Conservation (phyloP, 2,329 filamentous ascomycete genomes). For the Ambrosiella xylebori region DNA sequence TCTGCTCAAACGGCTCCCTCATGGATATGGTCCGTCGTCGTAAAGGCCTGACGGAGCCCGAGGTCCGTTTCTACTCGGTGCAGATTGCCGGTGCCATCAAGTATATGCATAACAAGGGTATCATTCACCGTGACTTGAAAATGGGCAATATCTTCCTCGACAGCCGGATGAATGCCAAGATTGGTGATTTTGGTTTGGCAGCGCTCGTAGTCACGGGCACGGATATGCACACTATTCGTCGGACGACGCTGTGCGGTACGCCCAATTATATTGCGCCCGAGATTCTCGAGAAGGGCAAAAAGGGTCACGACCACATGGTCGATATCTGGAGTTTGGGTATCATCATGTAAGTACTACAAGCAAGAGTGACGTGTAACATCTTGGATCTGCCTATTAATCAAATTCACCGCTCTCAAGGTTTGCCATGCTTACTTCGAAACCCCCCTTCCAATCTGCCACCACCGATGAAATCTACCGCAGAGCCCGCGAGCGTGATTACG, state of each 20-base stretch:
- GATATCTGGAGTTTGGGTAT: slow-evolving; percentile 97
- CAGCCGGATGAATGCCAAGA: slow-evolving; percentile 88
- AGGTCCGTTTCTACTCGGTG: slow-evolving; percentile 83
- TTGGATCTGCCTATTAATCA: slow-evolving; percentile 1
- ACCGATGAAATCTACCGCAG: slow-evolving; percentile 71
- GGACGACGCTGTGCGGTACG: slow-evolving; percentile 89
- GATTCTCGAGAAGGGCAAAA: slow-evolving; percentile 82
- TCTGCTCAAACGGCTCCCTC: slow-evolving; percentile 88
- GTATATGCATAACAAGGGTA: slow-evolving; percentile 89
- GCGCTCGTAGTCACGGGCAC: slow-evolving; percentile 81
- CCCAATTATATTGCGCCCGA: slow-evolving; percentile 98
- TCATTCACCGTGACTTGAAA: slow-evolving; percentile 92
- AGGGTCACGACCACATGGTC: slow-evolving; percentile 93
- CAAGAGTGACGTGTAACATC: not conserved
- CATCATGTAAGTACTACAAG: slow-evolving; percentile 51
- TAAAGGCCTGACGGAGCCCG: slow-evolving; percentile 78
- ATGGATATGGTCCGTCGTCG: slow-evolving; percentile 96
- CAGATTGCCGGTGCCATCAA: slow-evolving; percentile 95
- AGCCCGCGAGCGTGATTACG: slow-evolving; percentile 55
- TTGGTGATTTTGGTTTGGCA: slow-evolving; percentile 91
- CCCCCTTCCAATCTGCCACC: slow-evolving; percentile 85
- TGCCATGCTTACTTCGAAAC: slow-evolving; percentile 90
- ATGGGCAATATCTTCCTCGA: slow-evolving; percentile 97
- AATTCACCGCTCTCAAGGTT: slow-evolving; percentile 37
- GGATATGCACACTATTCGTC: slow-evolving; percentile 66